Percentiles rank a stretch among this genome's conserved stretches.
phyloP scores from a whole-genome alignment of 1,139 yeast genomes.

The Waltiozyma sp. region DNA sequence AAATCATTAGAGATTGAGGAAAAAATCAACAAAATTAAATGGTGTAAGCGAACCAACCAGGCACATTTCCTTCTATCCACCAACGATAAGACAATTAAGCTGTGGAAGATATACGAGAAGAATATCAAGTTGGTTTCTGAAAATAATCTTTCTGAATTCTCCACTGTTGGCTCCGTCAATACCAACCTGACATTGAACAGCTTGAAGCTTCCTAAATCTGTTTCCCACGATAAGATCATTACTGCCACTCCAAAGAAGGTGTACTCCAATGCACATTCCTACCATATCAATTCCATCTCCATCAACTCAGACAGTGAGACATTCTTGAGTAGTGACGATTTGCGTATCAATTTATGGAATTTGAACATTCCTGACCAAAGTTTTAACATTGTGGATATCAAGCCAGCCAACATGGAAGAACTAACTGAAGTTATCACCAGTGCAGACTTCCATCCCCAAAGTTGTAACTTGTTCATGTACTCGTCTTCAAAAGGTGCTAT shows the following conservation, averaged over 20 bases:
- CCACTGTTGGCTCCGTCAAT: constrained; percentile 8
- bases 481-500: constrained; percentile 96
- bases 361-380: constrained; percentile 90
- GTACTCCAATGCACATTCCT: constrained; percentile 94
- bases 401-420: constrained; percentile 98
- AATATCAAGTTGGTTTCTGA: constrained; percentile 87
- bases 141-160: constrained; percentile 46
- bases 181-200: constrained; percentile 21
- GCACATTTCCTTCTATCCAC: constrained; percentile 85
- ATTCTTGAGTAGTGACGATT: constrained; percentile 85
- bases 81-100: constrained; percentile 92
- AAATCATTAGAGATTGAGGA: constrained; percentile 96
- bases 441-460: constrained; percentile 90
- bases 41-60: constrained; percentile 84
- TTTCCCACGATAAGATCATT: constrained; percentile 86
- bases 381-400: constrained; percentile 93
- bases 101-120: constrained; percentile 93
- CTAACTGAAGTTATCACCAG: constrained; percentile 97
- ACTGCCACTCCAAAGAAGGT: constrained; percentile 92
- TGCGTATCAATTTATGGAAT: constrained; percentile 94
- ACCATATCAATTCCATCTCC: constrained; percentile 92
- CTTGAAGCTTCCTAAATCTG: constrained; percentile 74
- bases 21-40: constrained; percentile 92
- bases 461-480: constrained; percentile 92
- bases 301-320: constrained; percentile 96